These are phyloP conservation scores for Metschnikowia cubensis DNA, from an alignment of 805 yeast species.

Conservation along the genomic window DNA sequence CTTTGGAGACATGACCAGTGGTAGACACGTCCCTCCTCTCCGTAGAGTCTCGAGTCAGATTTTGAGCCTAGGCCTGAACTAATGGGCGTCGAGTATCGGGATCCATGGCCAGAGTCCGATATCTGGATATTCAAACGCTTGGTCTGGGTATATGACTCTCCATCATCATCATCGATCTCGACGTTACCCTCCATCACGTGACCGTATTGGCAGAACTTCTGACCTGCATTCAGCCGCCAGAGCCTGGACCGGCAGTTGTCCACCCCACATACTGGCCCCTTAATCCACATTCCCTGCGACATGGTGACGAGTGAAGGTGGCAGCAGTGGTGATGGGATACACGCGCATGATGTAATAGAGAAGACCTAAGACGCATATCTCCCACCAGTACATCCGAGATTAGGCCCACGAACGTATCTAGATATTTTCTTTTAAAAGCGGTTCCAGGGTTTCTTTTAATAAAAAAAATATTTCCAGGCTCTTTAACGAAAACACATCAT, in stretches of 20 bases:
- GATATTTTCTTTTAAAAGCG: no score
- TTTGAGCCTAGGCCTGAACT: neutral
- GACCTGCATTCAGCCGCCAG: constrained; percentile 73
- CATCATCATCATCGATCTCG: constrained; percentile 82
- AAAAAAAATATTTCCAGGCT: no score
- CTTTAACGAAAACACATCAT: no score
- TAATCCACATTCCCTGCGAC: constrained; percentile 41
- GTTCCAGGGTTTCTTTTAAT: no score
- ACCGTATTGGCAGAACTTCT: constrained; percentile 81
- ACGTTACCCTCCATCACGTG: constrained; percentile 81
- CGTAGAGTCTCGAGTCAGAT: constrained; percentile 32
- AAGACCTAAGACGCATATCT: neutral
- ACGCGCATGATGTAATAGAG: neutral
- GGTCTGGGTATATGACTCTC: constrained; percentile 48
- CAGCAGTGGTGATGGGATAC: neutral
- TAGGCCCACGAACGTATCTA: neutral
- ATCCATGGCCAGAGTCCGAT: constrained; percentile 23
- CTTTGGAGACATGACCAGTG: constrained; percentile 48
- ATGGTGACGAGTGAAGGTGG: constrained; percentile 3
- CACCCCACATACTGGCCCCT: constrained; percentile 85
- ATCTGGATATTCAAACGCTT: constrained; percentile 50
- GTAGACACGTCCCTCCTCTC: constrained; percentile 43
- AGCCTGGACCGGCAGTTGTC: constrained; percentile 82
- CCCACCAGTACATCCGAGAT: neutral
- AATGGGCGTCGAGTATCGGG: neutral